Evolutionary conservation across 73 alveolate genomes (phyloP).

Genomic region (Paramecium bursaria): DNA sequence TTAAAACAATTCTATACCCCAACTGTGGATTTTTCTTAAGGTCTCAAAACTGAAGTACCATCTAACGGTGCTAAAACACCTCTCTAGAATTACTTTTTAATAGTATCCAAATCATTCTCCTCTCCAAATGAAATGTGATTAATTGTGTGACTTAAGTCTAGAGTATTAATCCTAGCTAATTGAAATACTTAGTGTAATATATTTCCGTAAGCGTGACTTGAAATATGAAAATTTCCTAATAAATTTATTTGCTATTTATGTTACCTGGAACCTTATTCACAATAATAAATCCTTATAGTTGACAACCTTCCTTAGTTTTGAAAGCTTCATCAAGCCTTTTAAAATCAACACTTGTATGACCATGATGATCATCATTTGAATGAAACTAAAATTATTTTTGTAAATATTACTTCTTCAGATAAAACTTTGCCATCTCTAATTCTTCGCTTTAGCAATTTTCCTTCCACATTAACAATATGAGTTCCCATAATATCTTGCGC

Average conservation of each 20-base stretch:
- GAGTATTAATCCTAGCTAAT: slow-evolving; percentile 38
- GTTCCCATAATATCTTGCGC: slow-evolving; percentile 98
- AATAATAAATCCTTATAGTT: slow-evolving; percentile 80
- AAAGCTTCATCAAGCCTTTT: slow-evolving; percentile 73
- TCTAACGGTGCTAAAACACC: slow-evolving; percentile 84
- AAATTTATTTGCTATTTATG: neutral
- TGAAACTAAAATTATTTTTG: no score
- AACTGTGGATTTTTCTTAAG: slow-evolving; percentile 15
- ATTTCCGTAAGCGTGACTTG: slow-evolving; percentile 86
- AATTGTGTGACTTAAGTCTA: slow-evolving; percentile 88
- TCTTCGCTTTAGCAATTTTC: slow-evolving; percentile 75
- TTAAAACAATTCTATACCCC: slow-evolving; percentile 60
- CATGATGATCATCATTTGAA: slow-evolving; percentile 59
- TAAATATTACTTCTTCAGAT: slow-evolving; percentile 80
- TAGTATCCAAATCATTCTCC: slow-evolving; percentile 73
- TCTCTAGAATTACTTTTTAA: slow-evolving; percentile 77
- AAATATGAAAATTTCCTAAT: slow-evolving; percentile 93
- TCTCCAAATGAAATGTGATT: slow-evolving; percentile 92
- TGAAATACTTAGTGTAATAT: slow-evolving; percentile 70
- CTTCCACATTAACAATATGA: slow-evolving; percentile 86
- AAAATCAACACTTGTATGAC: slow-evolving; percentile 68
- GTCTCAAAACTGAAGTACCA: slow-evolving; percentile 56
- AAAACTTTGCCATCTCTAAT: slow-evolving; percentile 72
- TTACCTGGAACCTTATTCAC: slow-evolving; percentile 90
- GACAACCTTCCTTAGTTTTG: slow-evolving; percentile 87